phyloP scores from a whole-genome alignment of 2,329 filamentous ascomycete species.

The Aspergillus sp. region DNA sequence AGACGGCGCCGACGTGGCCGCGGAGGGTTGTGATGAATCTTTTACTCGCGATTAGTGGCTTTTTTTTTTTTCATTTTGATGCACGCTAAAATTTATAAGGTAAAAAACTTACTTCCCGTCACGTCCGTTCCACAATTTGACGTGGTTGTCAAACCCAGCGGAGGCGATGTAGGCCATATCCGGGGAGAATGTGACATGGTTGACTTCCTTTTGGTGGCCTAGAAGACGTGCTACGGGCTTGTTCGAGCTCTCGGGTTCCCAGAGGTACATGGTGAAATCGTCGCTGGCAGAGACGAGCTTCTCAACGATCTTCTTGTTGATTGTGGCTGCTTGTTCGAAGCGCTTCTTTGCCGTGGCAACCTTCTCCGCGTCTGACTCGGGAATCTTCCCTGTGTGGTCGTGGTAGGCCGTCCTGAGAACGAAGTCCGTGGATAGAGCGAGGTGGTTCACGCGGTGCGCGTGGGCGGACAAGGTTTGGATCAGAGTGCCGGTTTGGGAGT shows the following conservation, averaged over 20 bases:
- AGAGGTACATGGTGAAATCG: constrained; percentile 95
- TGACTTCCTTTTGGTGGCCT: constrained; percentile 97
- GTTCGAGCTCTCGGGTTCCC: constrained; percentile 75
- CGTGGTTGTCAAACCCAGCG: constrained; percentile 89
- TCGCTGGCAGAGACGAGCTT: constrained; percentile 87
- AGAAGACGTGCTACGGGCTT: constrained; percentile 86
- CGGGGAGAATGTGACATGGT: constrained; percentile 91
- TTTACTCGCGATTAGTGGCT: not conserved
- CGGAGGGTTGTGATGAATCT: constrained; percentile 85
- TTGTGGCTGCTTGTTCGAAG: constrained; percentile 80
- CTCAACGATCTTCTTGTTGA: constrained; percentile 76
- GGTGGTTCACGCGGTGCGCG: constrained; percentile 93
- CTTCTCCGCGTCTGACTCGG: constrained; percentile 68
- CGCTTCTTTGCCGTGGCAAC: constrained; percentile 72
- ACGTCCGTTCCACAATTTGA: constrained; percentile 83
- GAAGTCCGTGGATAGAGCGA: constrained; percentile 90
- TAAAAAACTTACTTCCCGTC: constrained; percentile 55
- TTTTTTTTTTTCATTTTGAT: too few species aligned
- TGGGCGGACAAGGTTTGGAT: constrained; percentile 78
- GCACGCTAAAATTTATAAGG: not conserved
- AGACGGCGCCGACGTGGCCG: constrained; percentile 88
- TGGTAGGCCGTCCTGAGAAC: constrained; percentile 82
- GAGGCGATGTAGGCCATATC: constrained; percentile 86
- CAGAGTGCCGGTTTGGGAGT: constrained; percentile 73
- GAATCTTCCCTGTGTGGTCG: constrained; percentile 75